Evolutionary conservation across 208 protist genomes (phyloP).

Genomic region (Acanthamoeba triangularis): DNA sequence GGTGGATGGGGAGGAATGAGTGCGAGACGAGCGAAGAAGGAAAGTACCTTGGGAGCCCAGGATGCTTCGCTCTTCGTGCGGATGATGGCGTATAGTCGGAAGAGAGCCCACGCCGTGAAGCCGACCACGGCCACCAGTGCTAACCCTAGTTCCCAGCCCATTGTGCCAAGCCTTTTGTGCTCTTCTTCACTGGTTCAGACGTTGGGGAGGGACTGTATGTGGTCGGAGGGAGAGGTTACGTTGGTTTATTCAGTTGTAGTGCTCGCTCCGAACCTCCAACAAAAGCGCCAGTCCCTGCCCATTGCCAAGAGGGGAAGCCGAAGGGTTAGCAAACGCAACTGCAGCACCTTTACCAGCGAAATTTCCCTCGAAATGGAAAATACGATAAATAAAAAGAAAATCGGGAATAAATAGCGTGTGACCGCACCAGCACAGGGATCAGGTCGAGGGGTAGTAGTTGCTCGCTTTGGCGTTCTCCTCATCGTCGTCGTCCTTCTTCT

Average conservation of each 20-base stretch:
- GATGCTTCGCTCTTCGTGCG: not conserved
- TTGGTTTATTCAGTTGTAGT: too few relatives aligned
- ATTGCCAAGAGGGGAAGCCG: not conserved
- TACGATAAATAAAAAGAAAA: not conserved
- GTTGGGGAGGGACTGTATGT: too few relatives aligned
- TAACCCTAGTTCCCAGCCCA: not conserved
- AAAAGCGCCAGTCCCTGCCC: not conserved
- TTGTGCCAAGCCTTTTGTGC: not conserved
- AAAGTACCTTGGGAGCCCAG: not conserved
- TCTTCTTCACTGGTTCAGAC: not conserved
- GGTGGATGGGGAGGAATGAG: not conserved
- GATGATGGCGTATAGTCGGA: conserved; percentile 24
- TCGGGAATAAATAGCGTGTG: not conserved
- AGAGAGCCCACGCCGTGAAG: conserved; percentile 15
- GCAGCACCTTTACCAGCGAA: not conserved
- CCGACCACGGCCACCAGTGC: not conserved
- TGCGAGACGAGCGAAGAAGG: not conserved
- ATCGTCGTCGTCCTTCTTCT: not conserved
- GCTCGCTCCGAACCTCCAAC: not conserved
- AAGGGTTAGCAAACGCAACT: not conserved
- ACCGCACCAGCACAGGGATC: not conserved
- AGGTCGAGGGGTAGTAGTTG: conserved; percentile 21
- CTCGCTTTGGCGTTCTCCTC: not conserved
- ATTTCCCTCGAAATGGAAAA: not conserved
- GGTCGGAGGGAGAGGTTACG: too few relatives aligned